Conservation (phyloP, 2,329 filamentous ascomycete species). For the Ascosphaera apis region DNA sequence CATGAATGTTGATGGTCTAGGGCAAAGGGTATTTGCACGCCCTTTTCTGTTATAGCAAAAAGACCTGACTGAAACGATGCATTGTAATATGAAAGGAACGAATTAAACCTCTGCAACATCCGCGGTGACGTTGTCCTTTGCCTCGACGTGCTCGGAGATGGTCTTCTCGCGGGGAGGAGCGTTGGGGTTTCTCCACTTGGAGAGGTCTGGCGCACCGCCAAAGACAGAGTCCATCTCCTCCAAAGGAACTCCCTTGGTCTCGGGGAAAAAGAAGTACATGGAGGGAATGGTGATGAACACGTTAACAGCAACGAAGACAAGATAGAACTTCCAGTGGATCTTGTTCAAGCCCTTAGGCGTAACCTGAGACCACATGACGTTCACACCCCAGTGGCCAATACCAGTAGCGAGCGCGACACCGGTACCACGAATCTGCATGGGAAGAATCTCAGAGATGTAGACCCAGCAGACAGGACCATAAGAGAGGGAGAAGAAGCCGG, state of each 20-base stretch:
- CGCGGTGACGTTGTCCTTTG: too few species aligned
- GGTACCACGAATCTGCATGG: slow-evolving; percentile 39
- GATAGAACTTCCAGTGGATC: slow-evolving; percentile 13
- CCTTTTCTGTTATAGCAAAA: too few species aligned
- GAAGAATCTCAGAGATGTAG: slow-evolving; percentile 43
- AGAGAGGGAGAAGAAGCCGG: slow-evolving; percentile 34
- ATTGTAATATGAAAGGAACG: too few species aligned
- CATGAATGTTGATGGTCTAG: too few species aligned
- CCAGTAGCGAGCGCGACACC: slow-evolving; percentile 35
- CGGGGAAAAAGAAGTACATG: slow-evolving; percentile 8
- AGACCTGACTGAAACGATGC: too few species aligned
- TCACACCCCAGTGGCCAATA: slow-evolving; percentile 34
- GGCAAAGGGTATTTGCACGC: too few species aligned
- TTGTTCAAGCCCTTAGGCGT: slow-evolving; percentile 12
- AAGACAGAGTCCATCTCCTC: slow-evolving; percentile 13
- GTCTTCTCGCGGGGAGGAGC: too few species aligned
- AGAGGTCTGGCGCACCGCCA: background rate
- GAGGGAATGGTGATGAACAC: background rate
- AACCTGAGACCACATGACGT: slow-evolving; percentile 11
- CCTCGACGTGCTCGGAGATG: too few species aligned
- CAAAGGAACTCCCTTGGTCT: slow-evolving; percentile 13
- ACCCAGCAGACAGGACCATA: slow-evolving; percentile 33
- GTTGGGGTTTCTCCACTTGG: background rate
- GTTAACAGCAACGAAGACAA: slow-evolving; percentile 7
- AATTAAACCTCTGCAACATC: too few species aligned